Conservation (phyloP, 2,329 filamentous ascomycete genomes). For the Botrytis aclada region DNA sequence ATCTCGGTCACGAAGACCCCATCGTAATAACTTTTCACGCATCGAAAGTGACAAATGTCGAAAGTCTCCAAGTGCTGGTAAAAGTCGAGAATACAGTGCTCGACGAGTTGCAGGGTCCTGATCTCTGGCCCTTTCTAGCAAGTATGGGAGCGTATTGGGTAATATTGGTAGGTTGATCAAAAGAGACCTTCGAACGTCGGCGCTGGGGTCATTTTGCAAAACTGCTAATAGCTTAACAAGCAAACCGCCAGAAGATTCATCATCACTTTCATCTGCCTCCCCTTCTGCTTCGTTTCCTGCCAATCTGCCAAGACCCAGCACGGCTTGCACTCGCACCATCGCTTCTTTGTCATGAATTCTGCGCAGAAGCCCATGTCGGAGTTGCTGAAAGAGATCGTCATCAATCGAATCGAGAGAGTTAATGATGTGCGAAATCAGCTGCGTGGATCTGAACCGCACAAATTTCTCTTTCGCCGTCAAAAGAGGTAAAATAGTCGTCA, state of each 20-base stretch:
- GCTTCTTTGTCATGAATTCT: conserved; percentile 92
- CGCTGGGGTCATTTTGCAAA: conserved; percentile 89
- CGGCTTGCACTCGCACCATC: conserved; percentile 87
- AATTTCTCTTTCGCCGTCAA: conserved; percentile 87
- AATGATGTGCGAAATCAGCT: conserved; percentile 86
- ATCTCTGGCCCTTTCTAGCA: conserved; percentile 88
- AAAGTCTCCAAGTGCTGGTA: conserved; percentile 91
- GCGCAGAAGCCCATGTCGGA: conserved; percentile 76
- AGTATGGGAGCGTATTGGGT: conserved; percentile 75
- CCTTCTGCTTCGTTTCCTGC: conserved; percentile 75
- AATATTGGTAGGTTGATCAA: conserved; percentile 87
- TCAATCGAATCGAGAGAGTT: conserved; percentile 91
- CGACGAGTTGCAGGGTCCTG: conserved; percentile 80
- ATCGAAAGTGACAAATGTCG: conserved; percentile 88
- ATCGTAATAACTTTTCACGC: conserved; percentile 90
- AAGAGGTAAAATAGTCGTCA: conserved; percentile 72
- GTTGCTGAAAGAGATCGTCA: conserved; percentile 80
- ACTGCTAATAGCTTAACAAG: conserved; percentile 82
- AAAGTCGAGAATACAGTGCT: conserved; percentile 79
- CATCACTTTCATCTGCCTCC: conserved; percentile 66
- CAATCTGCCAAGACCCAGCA: conserved; percentile 81
- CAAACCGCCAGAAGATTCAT: conserved; percentile 65
- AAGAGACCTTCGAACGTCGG: conserved; percentile 85
- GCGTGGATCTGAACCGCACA: conserved; percentile 83
- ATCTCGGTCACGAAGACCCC: conserved; percentile 91